These are phyloP conservation scores for Tetramitus jugosus DNA, from an alignment of 208 protist species.

Conservation along the genomic window DNA sequence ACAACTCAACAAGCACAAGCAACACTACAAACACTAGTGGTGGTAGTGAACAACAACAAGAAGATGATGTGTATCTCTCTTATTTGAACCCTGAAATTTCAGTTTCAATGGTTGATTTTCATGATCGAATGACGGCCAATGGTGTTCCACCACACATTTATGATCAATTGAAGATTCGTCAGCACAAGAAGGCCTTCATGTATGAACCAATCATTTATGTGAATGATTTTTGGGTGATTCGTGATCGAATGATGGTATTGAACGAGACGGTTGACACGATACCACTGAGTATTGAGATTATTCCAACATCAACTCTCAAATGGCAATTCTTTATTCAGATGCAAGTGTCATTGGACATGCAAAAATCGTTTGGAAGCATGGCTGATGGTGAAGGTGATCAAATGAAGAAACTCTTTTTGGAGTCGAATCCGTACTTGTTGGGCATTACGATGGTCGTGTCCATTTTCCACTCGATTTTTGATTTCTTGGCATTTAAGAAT, in stretches of 20 bases:
- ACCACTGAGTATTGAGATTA: not conserved
- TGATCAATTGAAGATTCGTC: not conserved
- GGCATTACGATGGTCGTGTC: constrained; percentile 82
- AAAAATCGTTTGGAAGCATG: constrained; percentile 53
- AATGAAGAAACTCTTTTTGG: constrained; percentile 82
- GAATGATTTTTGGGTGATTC: constrained; percentile 87
- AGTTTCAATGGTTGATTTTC: not conserved
- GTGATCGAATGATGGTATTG: constrained; percentile 60
- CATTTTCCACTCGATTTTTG: constrained; percentile 92
- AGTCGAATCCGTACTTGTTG: constrained; percentile 88
- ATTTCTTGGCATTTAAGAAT: constrained; percentile 97
- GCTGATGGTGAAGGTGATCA: constrained; percentile 54
- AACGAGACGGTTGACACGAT: constrained; percentile 57
- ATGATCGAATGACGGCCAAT: not conserved
- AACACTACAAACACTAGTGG: not conserved
- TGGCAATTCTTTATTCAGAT: constrained; percentile 63
- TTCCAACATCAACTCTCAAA: constrained; percentile 47
- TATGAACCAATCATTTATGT: constrained; percentile 78
- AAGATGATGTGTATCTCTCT: not conserved
- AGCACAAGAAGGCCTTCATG: constrained; percentile 23
- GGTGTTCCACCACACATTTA: not conserved
- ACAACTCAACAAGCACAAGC: not conserved
- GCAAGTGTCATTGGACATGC: constrained; percentile 58
- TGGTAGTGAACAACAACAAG: not conserved
- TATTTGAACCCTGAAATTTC: not conserved